phyloP scores from a whole-genome alignment of 176 grass and related monocot genomes.

The Poa annua region DNA sequence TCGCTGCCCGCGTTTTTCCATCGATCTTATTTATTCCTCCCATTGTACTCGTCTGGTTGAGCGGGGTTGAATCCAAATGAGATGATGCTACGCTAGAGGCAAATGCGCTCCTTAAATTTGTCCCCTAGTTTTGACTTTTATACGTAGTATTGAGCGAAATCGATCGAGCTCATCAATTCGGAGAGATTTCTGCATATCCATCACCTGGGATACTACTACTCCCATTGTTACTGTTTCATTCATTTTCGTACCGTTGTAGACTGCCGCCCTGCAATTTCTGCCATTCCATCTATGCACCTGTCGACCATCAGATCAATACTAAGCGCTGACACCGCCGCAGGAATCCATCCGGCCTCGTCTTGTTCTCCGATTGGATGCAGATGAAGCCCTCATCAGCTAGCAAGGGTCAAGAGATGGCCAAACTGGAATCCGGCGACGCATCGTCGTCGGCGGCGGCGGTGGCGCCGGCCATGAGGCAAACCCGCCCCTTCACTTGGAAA shows the following conservation, averaged over 20 bases:
- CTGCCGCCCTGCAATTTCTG: neutral
- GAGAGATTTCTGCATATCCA: neutral
- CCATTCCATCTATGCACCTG: neutral
- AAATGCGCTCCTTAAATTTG: neutral
- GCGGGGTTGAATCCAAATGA: neutral
- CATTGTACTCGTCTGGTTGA: neutral
- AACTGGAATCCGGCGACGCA: conserved; percentile 6
- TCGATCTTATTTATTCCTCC: no score
- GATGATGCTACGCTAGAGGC: neutral
- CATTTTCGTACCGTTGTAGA: neutral
- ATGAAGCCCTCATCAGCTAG: neutral
- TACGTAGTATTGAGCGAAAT: neutral
- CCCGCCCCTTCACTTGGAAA: conserved; percentile 31
- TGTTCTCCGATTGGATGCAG: conserved; percentile 9
- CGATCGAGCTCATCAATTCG: neutral
- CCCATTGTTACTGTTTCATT: conserved; percentile 1
- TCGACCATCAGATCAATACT: neutral
- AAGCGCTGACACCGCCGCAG: neutral
- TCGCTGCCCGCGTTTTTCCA: conserved; percentile 1
- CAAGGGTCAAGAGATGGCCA: conserved; percentile 17
- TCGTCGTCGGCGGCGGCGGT: neutral
- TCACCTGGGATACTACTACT: neutral
- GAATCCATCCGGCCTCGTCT: neutral
- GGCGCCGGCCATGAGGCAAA: neutral
- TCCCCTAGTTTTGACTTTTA: conserved; percentile 14